phyloP scores from a whole-genome alignment of 2,329 filamentous ascomycete species.

The Diaporthe batatas region DNA sequence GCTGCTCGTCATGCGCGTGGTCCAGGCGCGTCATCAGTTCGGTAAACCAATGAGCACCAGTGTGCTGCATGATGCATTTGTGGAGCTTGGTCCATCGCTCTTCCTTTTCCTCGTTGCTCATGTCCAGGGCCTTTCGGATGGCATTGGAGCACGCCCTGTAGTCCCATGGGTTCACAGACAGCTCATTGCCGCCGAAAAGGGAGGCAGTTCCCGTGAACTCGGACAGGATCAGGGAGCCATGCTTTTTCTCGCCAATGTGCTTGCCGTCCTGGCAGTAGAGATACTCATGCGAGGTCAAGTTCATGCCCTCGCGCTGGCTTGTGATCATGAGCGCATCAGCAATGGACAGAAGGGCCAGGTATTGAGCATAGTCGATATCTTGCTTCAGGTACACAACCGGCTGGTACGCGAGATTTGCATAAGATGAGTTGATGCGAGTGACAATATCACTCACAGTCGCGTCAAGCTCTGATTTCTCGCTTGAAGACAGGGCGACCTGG shows the following conservation, averaged over 20 bases:
- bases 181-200: conserved; percentile 83
- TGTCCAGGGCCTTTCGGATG: conserved; percentile 86
- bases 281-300: conserved; percentile 94
- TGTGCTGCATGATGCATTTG: conserved; percentile 81
- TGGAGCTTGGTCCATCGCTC: conserved; percentile 81
- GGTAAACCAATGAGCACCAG: conserved; percentile 88
- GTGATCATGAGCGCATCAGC: conserved; percentile 96
- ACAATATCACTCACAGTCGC: conserved; percentile 93
- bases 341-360: conserved; percentile 89
- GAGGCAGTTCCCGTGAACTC: conserved; percentile 95
- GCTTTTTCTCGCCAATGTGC: conserved; percentile 77
- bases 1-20: conserved; percentile 85
- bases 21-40: conserved; percentile 79
- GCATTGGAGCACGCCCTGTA: conserved; percentile 89
- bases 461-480: conserved; percentile 88
- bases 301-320: conserved; percentile 97
- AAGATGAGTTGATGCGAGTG: conserved; percentile 90
- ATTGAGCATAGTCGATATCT: conserved; percentile 92
- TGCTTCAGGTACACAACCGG: conserved; percentile 95
- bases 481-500: conserved; percentile 92
- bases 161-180: conserved; percentile 96
- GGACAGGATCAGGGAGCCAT: conserved; percentile 90
- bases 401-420: conserved; percentile 91
- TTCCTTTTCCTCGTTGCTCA: conserved; percentile 80
- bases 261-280: conserved; percentile 92